phyloP scores from a whole-genome alignment of 1,284 basidiomycete species.

The Ceratobasidium sp. region DNA sequence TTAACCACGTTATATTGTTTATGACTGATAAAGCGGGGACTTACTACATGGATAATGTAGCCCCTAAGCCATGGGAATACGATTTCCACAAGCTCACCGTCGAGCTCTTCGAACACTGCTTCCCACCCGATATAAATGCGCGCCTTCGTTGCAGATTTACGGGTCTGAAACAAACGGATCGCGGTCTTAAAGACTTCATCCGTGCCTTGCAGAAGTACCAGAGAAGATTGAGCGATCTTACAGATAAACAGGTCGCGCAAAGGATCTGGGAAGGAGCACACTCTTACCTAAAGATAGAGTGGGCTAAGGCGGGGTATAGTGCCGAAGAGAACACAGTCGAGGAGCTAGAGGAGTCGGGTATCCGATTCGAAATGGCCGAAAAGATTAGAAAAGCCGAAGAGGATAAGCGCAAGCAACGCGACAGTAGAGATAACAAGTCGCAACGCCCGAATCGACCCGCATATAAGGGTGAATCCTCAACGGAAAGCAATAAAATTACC shows the following conservation, averaged over 20 bases:
- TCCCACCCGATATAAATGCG: slow-evolving; percentile 60
- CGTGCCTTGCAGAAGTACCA: slow-evolving; percentile 19
- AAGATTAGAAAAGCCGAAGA: slow-evolving; percentile 37
- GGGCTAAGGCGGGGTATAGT: slow-evolving; percentile 32
- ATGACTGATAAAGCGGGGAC: slow-evolving; percentile 34
- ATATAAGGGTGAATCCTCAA: background rate
- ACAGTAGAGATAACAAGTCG: background rate
- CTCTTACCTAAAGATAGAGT: slow-evolving; percentile 44
- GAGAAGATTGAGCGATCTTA: background rate
- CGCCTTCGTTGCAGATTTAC: slow-evolving; percentile 50
- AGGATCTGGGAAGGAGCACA: slow-evolving; percentile 44
- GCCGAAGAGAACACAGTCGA: background rate
- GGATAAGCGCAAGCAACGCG: background rate
- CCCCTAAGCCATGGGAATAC: slow-evolving; percentile 14
- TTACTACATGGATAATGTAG: slow-evolving; percentile 39
- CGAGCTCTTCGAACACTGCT: slow-evolving; percentile 63
- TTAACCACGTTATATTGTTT: slow-evolving; percentile 32
- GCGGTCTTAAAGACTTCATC: slow-evolving; percentile 52
- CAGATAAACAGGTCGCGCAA: slow-evolving; percentile 8
- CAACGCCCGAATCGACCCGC: background rate
- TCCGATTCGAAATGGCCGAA: too few relatives aligned
- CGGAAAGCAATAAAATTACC: background rate
- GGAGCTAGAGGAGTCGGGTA: too few relatives aligned
- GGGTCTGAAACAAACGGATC: slow-evolving; percentile 47
- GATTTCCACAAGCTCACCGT: background rate